Conservation (phyloP, 2,329 filamentous ascomycete species). For the Triangularia setosa region DNA sequence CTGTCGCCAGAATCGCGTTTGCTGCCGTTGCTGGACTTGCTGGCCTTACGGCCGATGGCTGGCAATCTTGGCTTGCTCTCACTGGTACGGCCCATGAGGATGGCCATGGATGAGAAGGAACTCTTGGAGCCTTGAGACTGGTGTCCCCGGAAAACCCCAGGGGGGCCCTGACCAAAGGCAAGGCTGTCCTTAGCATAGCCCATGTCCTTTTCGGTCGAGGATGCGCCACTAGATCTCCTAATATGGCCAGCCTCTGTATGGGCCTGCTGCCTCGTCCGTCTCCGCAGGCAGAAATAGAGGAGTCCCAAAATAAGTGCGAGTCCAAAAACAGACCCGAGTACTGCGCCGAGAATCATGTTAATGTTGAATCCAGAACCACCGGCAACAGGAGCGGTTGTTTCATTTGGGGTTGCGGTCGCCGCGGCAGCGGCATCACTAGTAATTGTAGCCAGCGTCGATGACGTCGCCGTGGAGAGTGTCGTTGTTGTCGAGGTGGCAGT, state of each 20-base stretch:
- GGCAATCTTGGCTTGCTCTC: conserved; percentile 42
- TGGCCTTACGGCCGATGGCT: conserved; percentile 15
- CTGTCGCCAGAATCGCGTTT: conserved; percentile 51
- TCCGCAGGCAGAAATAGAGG: conserved; percentile 65
- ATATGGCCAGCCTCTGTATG: conserved; percentile 46
- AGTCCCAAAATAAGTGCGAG: conserved; percentile 66
- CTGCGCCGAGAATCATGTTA: conserved; percentile 70
- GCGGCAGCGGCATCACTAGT: conserved; percentile 27
- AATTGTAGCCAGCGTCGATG: conserved; percentile 26
- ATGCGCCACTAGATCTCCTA: conserved; percentile 39
- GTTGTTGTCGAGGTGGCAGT: conserved; percentile 28
- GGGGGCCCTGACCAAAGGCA: conserved; percentile 32
- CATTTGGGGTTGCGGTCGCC: conserved; percentile 24
- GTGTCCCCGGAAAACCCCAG: conserved; percentile 48
- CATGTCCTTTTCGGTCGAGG: conserved; percentile 56
- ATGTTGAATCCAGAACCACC: conserved; percentile 20
- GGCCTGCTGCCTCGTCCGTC: conserved; percentile 53
- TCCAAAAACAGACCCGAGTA: conserved; percentile 76
- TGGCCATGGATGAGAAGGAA: conserved; percentile 62
- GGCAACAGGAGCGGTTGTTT: conserved; percentile 5
- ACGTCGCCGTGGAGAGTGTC: conserved; percentile 29
- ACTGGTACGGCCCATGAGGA: conserved; percentile 60
- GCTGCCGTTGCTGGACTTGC: conserved; percentile 53
- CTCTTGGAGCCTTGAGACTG: conserved; percentile 49
- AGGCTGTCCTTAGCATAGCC: conserved; percentile 44